Evolutionary conservation across 495 filamentous ascomycete genomes (phyloP), one percentile per base, ranked within the genome.

Genomic region (Penicillium desertorum): DNA sequence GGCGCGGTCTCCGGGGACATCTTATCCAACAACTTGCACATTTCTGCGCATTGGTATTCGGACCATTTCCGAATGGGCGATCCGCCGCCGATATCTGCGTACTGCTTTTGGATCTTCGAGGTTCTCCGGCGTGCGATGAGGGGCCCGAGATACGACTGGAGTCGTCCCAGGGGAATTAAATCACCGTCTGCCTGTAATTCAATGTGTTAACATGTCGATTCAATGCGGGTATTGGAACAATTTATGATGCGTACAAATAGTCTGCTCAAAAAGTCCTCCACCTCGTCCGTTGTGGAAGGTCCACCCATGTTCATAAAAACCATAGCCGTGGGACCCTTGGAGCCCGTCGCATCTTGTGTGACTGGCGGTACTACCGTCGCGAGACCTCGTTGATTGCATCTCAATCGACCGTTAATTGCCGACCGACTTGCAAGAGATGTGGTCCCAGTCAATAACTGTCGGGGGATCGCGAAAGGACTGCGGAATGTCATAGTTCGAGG

Each of bases 231-330:
- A 42, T 12, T 39, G 9, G 6, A 29, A 44, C n/a, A 8, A 27
- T 30, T 30, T 19, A 9, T 46, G 51, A 16, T 39, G 73, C 81
- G 56, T 81, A 92, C 95, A 74, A 99, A 99, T 65, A 99, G 73
- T 63, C 91, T 83, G 74, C 87, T 94, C n/a, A 99, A 80, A 62
- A 98, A 99, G 68, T 87, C 85, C 57, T 86, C 86, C 19, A 99
- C 95, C 77, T 98, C 91, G 54, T 86, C 79, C 11, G 86, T 85
- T 6, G 88, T 96, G 14, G 91, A 91, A 7, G 95, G 95, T 10
- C 95, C 95, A 53, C 95, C 95, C 95, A 99, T 99, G 76, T 99
- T 99, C 71, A 99, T 82, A 60, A 99, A 96, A 6, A 99, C 93
- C 83, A 99, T 96, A 39, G 95, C 95, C 0, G 95, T 99, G 5